Evolutionary conservation across 495 filamentous ascomycete species (phyloP).

Genomic region (Podospora conica): DNA sequence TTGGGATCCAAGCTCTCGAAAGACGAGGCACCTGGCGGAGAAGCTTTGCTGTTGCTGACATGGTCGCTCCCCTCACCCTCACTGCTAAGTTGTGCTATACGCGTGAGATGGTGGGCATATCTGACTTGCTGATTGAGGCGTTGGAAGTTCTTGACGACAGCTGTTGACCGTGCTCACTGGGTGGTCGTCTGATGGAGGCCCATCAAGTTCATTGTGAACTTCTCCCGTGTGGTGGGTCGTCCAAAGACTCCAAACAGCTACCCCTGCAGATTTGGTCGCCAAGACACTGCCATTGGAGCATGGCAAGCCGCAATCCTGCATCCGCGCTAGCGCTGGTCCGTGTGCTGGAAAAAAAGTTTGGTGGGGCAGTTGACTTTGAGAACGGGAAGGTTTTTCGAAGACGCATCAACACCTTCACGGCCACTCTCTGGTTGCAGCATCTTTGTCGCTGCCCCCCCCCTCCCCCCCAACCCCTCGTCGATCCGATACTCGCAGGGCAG

Average conservation of each 20-base stretch:
- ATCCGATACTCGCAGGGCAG: neutral
- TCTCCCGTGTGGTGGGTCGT: neutral
- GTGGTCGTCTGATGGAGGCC: neutral
- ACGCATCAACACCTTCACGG: neutral
- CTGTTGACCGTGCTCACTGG: no score
- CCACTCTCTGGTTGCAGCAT: neutral
- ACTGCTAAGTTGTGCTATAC: neutral
- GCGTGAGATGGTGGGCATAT: neutral
- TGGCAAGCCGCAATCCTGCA: neutral
- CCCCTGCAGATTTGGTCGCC: neutral
- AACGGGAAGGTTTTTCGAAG: neutral
- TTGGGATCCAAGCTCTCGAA: constrained; percentile 72
- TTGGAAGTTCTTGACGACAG: neutral
- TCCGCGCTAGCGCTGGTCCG: neutral
- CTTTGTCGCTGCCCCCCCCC: neutral
- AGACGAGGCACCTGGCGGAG: constrained; percentile 39
- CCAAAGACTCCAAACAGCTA: no score
- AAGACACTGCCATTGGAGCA: neutral
- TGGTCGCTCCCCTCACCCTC: neutral
- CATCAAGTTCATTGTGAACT: neutral
- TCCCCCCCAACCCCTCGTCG: neutral
- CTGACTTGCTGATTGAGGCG: neutral
- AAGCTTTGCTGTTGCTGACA: constrained; percentile 13
- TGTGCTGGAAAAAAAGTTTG: neutral
- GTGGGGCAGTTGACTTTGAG: neutral